Base-by-base conservation (phyloP, 148 eudicot genomes). In the Silene conica region DNA sequence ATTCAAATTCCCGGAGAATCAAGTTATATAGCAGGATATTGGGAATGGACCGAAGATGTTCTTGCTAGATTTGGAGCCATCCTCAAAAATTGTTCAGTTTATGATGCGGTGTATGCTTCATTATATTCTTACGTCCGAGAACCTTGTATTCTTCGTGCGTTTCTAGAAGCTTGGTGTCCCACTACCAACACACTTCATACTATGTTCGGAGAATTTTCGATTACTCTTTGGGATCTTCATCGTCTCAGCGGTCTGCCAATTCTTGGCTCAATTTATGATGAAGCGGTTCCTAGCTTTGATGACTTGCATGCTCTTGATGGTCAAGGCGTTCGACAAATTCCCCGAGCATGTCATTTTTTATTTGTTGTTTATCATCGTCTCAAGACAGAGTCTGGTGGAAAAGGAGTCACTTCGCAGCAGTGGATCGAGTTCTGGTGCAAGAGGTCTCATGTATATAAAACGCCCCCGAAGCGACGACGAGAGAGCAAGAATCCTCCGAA, bases 11-110 rank as follows among this genome's bases (percentile, higher is more conserved):
- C 4, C 0, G 52, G 65, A 0, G 65, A 71, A 3, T 31, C 12
- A 2, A 8, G 3, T 5, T 71, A 22, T 9, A 34, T 71, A 0
- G 23, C 3, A 1, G 13, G 14, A 6, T 70, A 28, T 70, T 55
- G 63, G 63, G 48, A 70, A 54, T 70, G 63, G 45, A 70, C 63
- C 34, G 45, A 70, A 28, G 73, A 70, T 8, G 31, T 54, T 6
- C 38, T 54, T 7, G 31, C 16, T 6, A 20, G 46, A 3, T 55
- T 28, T 28, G 19, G 48, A 9, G 13, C 23, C 11, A 16, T 16
- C 31, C 43, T 70, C 15, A 15, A 23, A 13, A 15, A 14, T 10
- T 14, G 8, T 3, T 52, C 60, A 1, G 52, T 25, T 12, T 26
- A 50, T 52, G 2, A 23, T 23, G 73, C 60, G 0, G 59, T 73